phyloP scores from a whole-genome alignment of 2,329 filamentous ascomycete species.

The Phaeophleospora eucalypticola region DNA sequence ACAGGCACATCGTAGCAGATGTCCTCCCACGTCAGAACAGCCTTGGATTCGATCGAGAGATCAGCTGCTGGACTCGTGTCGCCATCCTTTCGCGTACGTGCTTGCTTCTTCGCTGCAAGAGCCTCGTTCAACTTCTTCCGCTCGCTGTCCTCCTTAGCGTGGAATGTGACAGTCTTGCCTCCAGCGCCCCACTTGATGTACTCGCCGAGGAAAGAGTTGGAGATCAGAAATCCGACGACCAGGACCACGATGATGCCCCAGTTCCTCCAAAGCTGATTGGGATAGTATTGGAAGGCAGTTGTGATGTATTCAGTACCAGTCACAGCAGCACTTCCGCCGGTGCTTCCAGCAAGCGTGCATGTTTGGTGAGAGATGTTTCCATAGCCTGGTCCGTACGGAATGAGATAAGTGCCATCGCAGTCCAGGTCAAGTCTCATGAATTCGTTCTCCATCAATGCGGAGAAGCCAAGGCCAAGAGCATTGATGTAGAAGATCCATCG shows the following conservation, averaged over 20 bases:
- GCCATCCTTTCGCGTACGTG: constrained; percentile 44
- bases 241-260: constrained; percentile 75
- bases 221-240: constrained; percentile 68
- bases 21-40: constrained; percentile 53
- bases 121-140: constrained; percentile 62
- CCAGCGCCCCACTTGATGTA: constrained; percentile 72
- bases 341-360: constrained; percentile 73
- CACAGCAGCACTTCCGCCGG: constrained; percentile 60
- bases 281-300: constrained; percentile 62
- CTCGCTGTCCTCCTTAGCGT: constrained; percentile 65
- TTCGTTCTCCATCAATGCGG: constrained; percentile 81
- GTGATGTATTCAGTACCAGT: constrained; percentile 66
- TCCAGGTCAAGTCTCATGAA: constrained; percentile 66
- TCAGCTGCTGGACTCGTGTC: constrained; percentile 40
- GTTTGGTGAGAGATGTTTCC: constrained; percentile 69
- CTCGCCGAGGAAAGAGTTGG: constrained; percentile 77
- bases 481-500: constrained; percentile 78
- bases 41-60: constrained; percentile 51
- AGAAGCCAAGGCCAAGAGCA: constrained; percentile 69
- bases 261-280: constrained; percentile 72
- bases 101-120: constrained; percentile 57
- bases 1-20: constrained; percentile 49
- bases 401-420: constrained; percentile 63
- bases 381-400: constrained; percentile 69
- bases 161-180: constrained; percentile 76